A percentile compares a stretch with the other conserved stretches of the same genome.
Evolutionary conservation across 2,329 filamentous ascomycete species (phyloP).

Genomic region (Penicillium sp.): DNA sequence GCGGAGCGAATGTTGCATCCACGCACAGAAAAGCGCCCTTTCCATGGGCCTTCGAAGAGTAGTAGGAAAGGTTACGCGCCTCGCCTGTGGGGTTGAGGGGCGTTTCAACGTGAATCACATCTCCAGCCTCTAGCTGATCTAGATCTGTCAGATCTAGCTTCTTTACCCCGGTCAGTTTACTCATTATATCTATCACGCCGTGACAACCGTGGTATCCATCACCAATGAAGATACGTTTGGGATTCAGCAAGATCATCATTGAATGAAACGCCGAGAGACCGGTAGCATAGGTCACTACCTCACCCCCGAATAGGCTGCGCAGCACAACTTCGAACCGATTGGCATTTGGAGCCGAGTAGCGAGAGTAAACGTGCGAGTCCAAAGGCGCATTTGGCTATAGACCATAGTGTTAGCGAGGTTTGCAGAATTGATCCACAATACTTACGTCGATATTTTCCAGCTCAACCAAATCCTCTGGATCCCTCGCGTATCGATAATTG

Average conservation of each 20-base stretch:
- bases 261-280: conserved; percentile 89
- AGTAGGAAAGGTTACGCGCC: conserved; percentile 71
- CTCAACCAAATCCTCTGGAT: conserved; percentile 13
- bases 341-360: conserved; percentile 18
- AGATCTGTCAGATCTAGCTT: conserved; percentile 73
- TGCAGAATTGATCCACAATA: too few species aligned
- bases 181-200: conserved; percentile 73
- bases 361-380: conserved; percentile 18
- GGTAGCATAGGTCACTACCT: conserved; percentile 68
- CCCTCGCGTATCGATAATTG: conserved; percentile 19
- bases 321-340: conserved; percentile 16
- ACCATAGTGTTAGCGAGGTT: too few species aligned
- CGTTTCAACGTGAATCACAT: conserved; percentile 87
- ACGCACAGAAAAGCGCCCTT: conserved; percentile 76
- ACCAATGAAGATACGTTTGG: conserved; percentile 77
- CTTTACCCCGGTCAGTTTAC: conserved; percentile 75
- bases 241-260: conserved; percentile 77
- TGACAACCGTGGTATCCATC: conserved; percentile 92
- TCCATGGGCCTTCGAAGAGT: conserved; percentile 69
- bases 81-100: conserved; percentile 87
- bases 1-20: conserved; percentile 89
- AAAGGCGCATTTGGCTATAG: conserved; percentile 14
- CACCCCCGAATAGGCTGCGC: conserved; percentile 10
- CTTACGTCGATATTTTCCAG: conserved; percentile 20
- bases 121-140: conserved; percentile 70